phyloP scores from a whole-genome alignment of 2,329 filamentous ascomycete genomes.

The Trichoderma citrinoviride region DNA sequence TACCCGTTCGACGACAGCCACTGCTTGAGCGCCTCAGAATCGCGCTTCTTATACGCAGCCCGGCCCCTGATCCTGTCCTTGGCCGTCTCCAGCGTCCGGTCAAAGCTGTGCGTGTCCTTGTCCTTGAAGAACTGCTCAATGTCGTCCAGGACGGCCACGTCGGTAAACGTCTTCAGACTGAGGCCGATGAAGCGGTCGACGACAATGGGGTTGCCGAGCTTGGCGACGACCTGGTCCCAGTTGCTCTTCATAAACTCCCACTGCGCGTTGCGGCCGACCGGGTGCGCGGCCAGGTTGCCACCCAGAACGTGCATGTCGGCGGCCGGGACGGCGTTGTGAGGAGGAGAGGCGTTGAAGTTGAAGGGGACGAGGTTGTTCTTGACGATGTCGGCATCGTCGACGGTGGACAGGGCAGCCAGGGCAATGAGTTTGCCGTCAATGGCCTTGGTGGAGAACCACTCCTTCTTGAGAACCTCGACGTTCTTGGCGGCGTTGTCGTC shows the following conservation, averaged over 20 bases:
- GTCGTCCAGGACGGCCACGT: slow-evolving; percentile 66
- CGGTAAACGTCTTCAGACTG: slow-evolving; percentile 74
- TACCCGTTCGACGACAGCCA: slow-evolving; percentile 66
- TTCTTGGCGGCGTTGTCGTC: slow-evolving; percentile 64
- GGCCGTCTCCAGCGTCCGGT: slow-evolving; percentile 80
- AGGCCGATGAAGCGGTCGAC: slow-evolving; percentile 84
- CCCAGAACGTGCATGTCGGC: slow-evolving; percentile 86
- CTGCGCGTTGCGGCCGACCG: slow-evolving; percentile 66
- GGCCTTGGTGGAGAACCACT: slow-evolving; percentile 78
- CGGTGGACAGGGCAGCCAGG: slow-evolving; percentile 71
- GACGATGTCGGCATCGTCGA: slow-evolving; percentile 67
- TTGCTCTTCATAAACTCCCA: slow-evolving; percentile 86
- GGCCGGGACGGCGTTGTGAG: slow-evolving; percentile 65
- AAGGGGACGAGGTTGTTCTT: slow-evolving; percentile 67
- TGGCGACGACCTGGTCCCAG: slow-evolving; percentile 70
- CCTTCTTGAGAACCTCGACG: slow-evolving; percentile 75
- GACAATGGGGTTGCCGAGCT: slow-evolving; percentile 79
- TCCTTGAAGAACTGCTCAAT: slow-evolving; percentile 80
- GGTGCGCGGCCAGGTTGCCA: slow-evolving; percentile 69
- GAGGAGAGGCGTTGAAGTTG: slow-evolving; percentile 66
- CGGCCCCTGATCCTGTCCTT: slow-evolving; percentile 82
- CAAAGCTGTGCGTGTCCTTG: slow-evolving; percentile 83
- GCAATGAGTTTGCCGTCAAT: slow-evolving; percentile 90
- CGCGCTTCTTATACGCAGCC: slow-evolving; percentile 77
- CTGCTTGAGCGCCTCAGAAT: slow-evolving; percentile 68